phyloP scores from a whole-genome alignment of 2,329 filamentous ascomycete genomes.

The Cercospora zeae-maydis region DNA sequence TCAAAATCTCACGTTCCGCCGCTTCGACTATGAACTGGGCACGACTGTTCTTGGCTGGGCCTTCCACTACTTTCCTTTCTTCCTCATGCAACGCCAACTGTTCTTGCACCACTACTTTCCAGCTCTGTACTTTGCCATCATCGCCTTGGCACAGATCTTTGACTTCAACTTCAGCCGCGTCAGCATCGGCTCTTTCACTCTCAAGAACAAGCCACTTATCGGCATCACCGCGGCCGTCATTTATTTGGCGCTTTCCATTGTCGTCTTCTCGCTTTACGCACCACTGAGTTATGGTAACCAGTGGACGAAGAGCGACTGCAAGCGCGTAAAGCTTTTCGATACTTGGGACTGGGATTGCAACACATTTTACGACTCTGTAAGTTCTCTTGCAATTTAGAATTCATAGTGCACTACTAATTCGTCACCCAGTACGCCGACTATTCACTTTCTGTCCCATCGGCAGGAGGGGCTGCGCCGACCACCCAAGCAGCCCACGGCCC shows the following conservation, averaged over 20 bases:
- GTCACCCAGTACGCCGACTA: constrained; percentile 36
- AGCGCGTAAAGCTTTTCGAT: constrained; percentile 77
- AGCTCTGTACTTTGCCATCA: constrained; percentile 89
- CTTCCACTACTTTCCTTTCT: constrained; percentile 99
- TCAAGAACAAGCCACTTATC: constrained; percentile 67
- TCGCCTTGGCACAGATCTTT: constrained; percentile 82
- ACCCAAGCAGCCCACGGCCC: constrained; percentile 33
- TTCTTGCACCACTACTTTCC: constrained; percentile 99
- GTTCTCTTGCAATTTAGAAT: constrained; percentile 40
- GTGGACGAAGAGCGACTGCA: constrained; percentile 89
- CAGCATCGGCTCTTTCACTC: constrained; percentile 41
- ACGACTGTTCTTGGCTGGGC: constrained; percentile 89
- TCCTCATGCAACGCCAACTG: constrained; percentile 93
- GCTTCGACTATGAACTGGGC: constrained; percentile 96
- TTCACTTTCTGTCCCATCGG: constrained; percentile 26
- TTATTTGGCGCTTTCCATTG: constrained; percentile 70
- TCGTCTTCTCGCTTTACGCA: constrained; percentile 78
- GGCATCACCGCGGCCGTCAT: constrained; percentile 69
- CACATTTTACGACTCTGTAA: constrained; percentile 81
- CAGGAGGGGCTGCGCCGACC: constrained; percentile 25
- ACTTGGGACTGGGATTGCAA: constrained; percentile 99
- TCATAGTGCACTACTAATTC: background rate
- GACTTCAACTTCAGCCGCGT: constrained; percentile 80
- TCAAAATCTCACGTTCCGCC: constrained; percentile 75
- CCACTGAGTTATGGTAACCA: constrained; percentile 88